Conservation (phyloP, 371 early-diverging fungal species). For the Mucor velutinosus region DNA sequence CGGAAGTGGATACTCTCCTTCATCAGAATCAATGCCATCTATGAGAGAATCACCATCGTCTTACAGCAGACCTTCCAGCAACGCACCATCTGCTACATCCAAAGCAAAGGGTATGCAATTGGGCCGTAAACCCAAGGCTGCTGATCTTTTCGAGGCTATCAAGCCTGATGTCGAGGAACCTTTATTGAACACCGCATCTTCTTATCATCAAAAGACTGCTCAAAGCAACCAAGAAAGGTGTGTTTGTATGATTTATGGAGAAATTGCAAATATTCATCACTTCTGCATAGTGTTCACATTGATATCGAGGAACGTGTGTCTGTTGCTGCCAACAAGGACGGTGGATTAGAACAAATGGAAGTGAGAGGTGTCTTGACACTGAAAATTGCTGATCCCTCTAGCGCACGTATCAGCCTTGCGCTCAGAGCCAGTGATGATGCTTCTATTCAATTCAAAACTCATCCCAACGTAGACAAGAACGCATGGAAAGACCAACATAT, state of each 20-base stretch:
- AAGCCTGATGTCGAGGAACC: slow-evolving; percentile 73
- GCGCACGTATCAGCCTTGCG: slow-evolving; percentile 60
- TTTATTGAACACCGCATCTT: slow-evolving; percentile 22
- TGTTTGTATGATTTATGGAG: background rate
- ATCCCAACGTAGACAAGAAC: slow-evolving; percentile 97
- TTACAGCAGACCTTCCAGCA: slow-evolving; percentile 23
- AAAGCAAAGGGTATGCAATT: slow-evolving; percentile 91
- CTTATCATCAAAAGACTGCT: slow-evolving; percentile 10
- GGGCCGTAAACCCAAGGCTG: slow-evolving; percentile 83
- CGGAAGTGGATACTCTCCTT: slow-evolving; percentile 52
- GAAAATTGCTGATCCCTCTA: slow-evolving; percentile 68
- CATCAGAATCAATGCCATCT: slow-evolving; percentile 45
- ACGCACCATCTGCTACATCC: slow-evolving; percentile 45
- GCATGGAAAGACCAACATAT: slow-evolving; percentile 70
- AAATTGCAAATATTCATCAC: background rate
- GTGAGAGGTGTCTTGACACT: slow-evolving; percentile 90
- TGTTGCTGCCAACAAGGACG: slow-evolving; percentile 85
- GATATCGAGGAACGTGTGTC: slow-evolving; percentile 86
- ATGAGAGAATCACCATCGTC: slow-evolving; percentile 33
- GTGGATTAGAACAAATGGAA: slow-evolving; percentile 89
- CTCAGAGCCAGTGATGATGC: slow-evolving; percentile 58
- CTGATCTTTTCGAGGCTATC: slow-evolving; percentile 82
- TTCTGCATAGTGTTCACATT: slow-evolving; percentile 73
- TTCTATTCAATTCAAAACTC: slow-evolving; percentile 87
- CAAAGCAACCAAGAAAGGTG: slow-evolving; percentile 28